These are phyloP conservation scores for Suhomyces kunorum DNA, from an alignment of 1,139 yeast species.

Conservation along the genomic window DNA sequence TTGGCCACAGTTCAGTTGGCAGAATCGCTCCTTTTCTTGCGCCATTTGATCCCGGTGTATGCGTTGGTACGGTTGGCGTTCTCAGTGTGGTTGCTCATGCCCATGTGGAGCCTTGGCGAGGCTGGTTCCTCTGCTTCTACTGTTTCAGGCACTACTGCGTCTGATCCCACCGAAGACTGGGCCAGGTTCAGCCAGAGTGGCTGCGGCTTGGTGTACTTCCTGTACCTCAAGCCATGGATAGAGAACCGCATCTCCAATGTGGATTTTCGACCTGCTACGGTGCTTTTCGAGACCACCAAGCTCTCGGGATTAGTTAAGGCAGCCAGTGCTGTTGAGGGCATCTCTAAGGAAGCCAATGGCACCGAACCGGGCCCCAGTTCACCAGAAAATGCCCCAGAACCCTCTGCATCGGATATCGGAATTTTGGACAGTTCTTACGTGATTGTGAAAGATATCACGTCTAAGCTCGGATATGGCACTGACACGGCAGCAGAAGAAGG, in stretches of 20 bases:
- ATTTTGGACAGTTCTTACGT: slow-evolving; percentile 20
- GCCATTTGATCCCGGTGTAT: slow-evolving; percentile 50
- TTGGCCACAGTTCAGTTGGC: slow-evolving; percentile 35
- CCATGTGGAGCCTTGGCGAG: slow-evolving; percentile 31
- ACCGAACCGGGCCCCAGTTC: background rate
- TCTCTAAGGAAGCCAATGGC: background rate
- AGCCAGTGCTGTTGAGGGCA: background rate
- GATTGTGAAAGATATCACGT: slow-evolving; percentile 18
- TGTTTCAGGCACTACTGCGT: background rate
- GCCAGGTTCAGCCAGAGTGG: slow-evolving; percentile 28
- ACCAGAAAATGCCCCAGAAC: background rate
- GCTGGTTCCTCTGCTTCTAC: background rate
- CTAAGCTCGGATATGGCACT: slow-evolving; percentile 10
- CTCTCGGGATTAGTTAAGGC: slow-evolving; percentile 3
- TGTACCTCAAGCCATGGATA: slow-evolving; percentile 35
- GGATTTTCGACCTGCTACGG: slow-evolving; percentile 5
- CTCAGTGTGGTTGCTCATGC: slow-evolving; percentile 56
- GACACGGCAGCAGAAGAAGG: slow-evolving; percentile 3
- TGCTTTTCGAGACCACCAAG: slow-evolving; percentile 5
- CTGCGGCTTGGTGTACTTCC: slow-evolving; percentile 40
- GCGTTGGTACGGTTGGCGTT: slow-evolving; percentile 41
- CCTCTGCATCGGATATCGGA: slow-evolving; percentile 2
- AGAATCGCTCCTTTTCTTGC: slow-evolving; percentile 36
- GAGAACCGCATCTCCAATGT: slow-evolving; percentile 21
- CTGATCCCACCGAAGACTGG: slow-evolving; percentile 23